Percentiles rank a stretch among this genome's conserved stretches.
These are phyloP conservation scores for Trametes punicea DNA, from an alignment of 768 basidiomycete genomes.

Conservation along the genomic window DNA sequence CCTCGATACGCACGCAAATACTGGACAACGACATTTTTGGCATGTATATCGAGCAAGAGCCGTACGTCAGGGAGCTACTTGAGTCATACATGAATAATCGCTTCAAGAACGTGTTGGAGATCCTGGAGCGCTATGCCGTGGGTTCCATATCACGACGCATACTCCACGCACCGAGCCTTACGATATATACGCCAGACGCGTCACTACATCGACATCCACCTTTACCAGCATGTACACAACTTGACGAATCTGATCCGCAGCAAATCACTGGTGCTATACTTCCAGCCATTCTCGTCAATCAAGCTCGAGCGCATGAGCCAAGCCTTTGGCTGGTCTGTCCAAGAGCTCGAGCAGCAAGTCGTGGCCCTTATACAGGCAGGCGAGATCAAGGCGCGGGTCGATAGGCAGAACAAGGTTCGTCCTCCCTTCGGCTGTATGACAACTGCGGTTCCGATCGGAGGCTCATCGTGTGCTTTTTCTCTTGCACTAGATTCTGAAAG, in stretches of 20 bases:
- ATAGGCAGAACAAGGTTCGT: conserved; percentile 84
- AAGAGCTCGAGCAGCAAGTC: conserved; percentile 69
- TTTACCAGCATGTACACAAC: conserved; percentile 60
- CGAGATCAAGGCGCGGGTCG: conserved; percentile 77
- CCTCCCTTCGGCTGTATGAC: no score
- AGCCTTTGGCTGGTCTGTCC: conserved; percentile 81
- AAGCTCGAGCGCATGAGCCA: conserved; percentile 76
- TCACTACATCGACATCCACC: conserved; percentile 75
- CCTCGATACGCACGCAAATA: conserved; percentile 62
- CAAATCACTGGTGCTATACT: conserved; percentile 81
- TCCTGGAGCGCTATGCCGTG: conserved; percentile 73
- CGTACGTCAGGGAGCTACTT: conserved; percentile 81
- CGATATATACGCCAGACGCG: conserved; percentile 50
- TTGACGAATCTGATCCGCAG: conserved; percentile 71
- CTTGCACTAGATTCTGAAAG: conserved; percentile 56
- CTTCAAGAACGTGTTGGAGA: conserved; percentile 78
- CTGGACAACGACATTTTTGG: conserved; percentile 70
- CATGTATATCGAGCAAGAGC: conserved; percentile 80
- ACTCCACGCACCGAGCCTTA: background rate
- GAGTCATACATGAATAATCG: conserved; percentile 84
- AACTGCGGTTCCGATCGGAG: background rate
- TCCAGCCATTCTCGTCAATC: conserved; percentile 86
- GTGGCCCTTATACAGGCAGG: conserved; percentile 76
- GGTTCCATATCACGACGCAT: background rate
- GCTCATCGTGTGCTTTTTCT: background rate